Evolutionary conservation across 129 eudicot genomes (phyloP), one percentile per base, ranked within the genome.

Genomic region (Logfia minima): DNA sequence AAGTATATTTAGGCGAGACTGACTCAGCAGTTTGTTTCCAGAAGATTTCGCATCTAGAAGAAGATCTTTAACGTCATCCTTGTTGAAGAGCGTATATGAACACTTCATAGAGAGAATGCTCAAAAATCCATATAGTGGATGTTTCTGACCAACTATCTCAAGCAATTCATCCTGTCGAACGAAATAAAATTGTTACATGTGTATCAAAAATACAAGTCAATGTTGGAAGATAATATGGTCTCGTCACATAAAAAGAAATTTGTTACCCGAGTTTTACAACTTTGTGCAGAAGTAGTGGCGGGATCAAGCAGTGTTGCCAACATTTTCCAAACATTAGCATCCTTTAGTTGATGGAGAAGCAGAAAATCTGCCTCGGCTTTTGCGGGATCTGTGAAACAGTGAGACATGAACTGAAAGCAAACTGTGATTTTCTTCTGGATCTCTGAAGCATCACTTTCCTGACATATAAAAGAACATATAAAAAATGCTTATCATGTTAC

Each of bases 11-110:
- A 91, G 85, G 96, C 96, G 88, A 74, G 99, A 86, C 86, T 91
- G 80, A 73, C 82, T 70, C 41, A 79, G 75, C 31, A 86, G 78
- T 31, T 79, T 81, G 70, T 68, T 83, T 82, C 79, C 87, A 62
- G 93, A 78, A 70, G 90, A 69, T 83, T 89, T 91, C 41, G 83
- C 81, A 88, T 89, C 96, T n/a, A 68, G 81, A 76, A 94, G 83
- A 81, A 94, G 80, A 85, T 91, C 92, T 83, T 88, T 94, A 69
- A 92, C 92, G 80, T 89, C 89, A 69, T 94, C 99, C 88, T 94
- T 94, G 87, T 88, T 85, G 76, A 91, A 94, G 31, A 94, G 96
- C 60, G 86, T 39, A 84, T 86, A 87, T 52, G 99, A 94, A 85
- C 99, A 91, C 83, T 94, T 94, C 85, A 94, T 62, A 55, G 99